Conservation (phyloP, 2,329 filamentous ascomycete genomes). For the Trichoderma pleuroti region DNA sequence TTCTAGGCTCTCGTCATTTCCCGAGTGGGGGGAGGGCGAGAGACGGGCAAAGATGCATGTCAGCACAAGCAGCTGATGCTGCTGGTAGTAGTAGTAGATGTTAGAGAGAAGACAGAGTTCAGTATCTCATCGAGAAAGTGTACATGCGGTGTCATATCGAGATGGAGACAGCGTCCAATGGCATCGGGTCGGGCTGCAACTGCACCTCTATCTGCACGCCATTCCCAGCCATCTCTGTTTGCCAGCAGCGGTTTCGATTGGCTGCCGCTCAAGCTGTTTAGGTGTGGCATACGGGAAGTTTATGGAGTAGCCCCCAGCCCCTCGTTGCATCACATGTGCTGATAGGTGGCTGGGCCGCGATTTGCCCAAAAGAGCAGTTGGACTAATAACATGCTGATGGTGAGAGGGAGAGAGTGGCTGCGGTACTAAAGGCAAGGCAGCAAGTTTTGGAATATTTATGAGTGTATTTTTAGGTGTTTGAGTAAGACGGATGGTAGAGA, state of each 20-base stretch:
- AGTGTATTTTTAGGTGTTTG: not conserved
- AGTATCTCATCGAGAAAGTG: not conserved
- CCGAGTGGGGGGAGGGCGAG: slow-evolving; percentile 1
- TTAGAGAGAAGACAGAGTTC: not conserved
- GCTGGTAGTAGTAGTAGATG: not conserved
- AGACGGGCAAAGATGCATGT: not conserved
- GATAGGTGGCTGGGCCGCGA: slow-evolving; percentile 9
- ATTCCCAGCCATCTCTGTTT: not conserved
- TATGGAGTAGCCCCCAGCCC: not conserved
- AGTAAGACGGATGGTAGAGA: not conserved
- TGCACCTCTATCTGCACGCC: not conserved
- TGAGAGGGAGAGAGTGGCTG: not conserved
- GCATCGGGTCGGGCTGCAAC: not conserved
- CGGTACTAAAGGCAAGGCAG: not conserved
- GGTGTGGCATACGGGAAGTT: not conserved
- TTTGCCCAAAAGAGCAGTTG: slow-evolving; percentile 9
- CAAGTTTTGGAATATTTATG: not conserved
- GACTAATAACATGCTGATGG: not conserved
- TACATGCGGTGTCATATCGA: not conserved
- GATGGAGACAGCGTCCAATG: not conserved
- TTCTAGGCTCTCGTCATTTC: slow-evolving; percentile 6
- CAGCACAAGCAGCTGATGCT: not conserved
- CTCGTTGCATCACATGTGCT: slow-evolving; percentile 6
- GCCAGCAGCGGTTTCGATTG: not conserved
- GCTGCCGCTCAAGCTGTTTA: not conserved